Percentiles rank a stretch among this genome's conserved stretches.
Conservation (phyloP, 768 basidiomycete species). For the Tricholoma hemisulphureum region DNA sequence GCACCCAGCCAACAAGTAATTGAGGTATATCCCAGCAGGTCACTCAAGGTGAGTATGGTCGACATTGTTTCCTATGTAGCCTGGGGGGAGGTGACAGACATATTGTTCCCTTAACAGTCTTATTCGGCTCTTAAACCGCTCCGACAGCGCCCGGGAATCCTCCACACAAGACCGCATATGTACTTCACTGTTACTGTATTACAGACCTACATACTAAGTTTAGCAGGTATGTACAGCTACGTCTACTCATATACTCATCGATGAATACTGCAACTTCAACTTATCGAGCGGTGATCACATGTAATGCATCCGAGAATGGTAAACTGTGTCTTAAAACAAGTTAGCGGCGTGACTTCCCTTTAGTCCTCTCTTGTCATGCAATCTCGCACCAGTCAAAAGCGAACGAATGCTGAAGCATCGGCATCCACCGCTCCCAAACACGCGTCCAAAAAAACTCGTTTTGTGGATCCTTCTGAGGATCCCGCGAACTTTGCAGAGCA, state of each 20-base stretch:
- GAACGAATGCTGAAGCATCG: conserved; percentile 30
- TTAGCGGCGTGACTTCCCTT: too few species aligned
- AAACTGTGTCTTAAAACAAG: not conserved
- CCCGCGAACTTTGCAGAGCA: conserved; percentile 74
- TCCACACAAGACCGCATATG: too few species aligned
- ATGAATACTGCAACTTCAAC: too few species aligned
- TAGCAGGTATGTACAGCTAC: too few species aligned
- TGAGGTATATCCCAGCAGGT: conserved; percentile 66
- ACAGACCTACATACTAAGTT: too few species aligned
- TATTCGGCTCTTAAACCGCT: not conserved
- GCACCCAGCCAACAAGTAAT: conserved; percentile 83
- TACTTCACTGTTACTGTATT: too few species aligned
- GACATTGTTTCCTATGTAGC: not conserved
- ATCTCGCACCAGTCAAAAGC: conserved; percentile 35
- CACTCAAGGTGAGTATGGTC: conserved; percentile 44
- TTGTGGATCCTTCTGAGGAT: conserved; percentile 74
- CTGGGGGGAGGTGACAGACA: not conserved
- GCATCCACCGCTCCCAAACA: conserved; percentile 23
- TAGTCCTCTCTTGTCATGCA: conserved; percentile 23
- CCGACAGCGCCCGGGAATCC: not conserved
- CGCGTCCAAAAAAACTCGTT: conserved; percentile 70
- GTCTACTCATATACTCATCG: too few species aligned
- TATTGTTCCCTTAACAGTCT: not conserved
- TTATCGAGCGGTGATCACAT: too few species aligned
- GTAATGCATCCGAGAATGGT: not conserved